Percentiles rank a stretch among this genome's conserved stretches.
Conservation (phyloP, 192 early-diverging fungal genomes). For the Neocallimastix lanati region DNA sequence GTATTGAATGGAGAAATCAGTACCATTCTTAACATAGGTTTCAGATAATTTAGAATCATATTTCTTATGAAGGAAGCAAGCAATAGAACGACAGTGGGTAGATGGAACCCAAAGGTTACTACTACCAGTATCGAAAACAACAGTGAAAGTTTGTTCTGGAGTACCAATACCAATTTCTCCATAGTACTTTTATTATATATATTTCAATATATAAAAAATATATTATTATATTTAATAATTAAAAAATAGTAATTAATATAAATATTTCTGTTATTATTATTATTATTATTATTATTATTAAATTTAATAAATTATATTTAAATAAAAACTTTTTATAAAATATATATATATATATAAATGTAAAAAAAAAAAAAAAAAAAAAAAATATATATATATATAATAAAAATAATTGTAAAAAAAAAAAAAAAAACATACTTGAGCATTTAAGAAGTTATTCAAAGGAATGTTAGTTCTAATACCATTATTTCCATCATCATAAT, state of each 20-base stretch:
- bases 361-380: too few species aligned
- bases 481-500: neutral
- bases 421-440: neutral
- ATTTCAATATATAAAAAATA: too few species aligned
- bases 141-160: constrained; percentile 76
- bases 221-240: too few species aligned
- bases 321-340: too few species aligned
- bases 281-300: too few species aligned
- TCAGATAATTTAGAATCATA: constrained; percentile 70
- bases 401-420: neutral
- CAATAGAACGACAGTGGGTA: constrained; percentile 79
- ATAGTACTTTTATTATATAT: constrained; percentile 46
- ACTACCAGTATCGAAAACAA: constrained; percentile 86
- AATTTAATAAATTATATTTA: too few species aligned
- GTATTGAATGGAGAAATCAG: constrained; percentile 86
- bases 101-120: constrained; percentile 95
- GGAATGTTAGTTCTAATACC: neutral
- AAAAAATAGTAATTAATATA: too few species aligned
- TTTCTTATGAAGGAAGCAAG: constrained; percentile 80
- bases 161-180: constrained; percentile 74
- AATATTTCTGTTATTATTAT: too few species aligned
- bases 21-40: constrained; percentile 74
- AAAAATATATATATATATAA: too few species aligned
- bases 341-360: too few species aligned
- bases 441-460: neutral